Percentiles rank a stretch among this genome's conserved stretches.
Evolutionary conservation across 164 flowering plant species (phyloP).

Genomic region (Vitis cinerea): DNA sequence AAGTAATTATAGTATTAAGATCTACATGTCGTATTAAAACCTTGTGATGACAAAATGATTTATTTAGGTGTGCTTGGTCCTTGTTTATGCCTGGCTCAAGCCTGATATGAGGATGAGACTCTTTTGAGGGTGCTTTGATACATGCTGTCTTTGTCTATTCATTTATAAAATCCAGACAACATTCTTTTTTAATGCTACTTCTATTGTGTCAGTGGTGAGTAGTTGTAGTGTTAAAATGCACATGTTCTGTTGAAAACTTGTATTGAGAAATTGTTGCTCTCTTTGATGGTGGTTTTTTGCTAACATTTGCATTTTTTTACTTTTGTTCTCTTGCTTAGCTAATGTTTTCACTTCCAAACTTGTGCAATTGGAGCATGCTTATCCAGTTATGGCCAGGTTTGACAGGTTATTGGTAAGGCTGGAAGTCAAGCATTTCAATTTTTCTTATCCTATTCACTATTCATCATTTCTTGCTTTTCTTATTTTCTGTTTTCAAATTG

Average conservation of each 20-base stretch:
- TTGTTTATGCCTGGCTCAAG: neutral
- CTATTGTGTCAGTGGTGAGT: neutral
- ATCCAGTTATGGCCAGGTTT: constrained; percentile 50
- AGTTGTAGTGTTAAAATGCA: neutral
- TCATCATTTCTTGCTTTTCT: neutral
- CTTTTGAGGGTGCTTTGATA: neutral
- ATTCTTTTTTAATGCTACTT: neutral
- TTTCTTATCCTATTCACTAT: neutral
- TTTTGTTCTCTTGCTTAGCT: constrained; percentile 29
- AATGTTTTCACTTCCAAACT: constrained; percentile 29
- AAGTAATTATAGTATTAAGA: too few relatives aligned
- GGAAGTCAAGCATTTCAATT: neutral
- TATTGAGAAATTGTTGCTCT: neutral
- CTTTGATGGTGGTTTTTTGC: neutral
- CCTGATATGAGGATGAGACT: neutral
- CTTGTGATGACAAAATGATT: too few relatives aligned
- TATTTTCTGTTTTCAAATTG: neutral
- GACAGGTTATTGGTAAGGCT: constrained; percentile 74
- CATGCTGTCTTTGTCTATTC: neutral
- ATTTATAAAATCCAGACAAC: neutral
- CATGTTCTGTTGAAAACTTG: neutral
- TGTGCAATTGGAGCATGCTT: constrained; percentile 44
- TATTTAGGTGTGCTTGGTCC: neutral
- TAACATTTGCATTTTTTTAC: constrained; percentile 12
- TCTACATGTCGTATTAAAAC: too few relatives aligned